A percentile compares a stretch with the other conserved stretches of the same genome.
Evolutionary conservation across 83 land plant species (phyloP).

Genomic region (Diphasiastrum complanatum): DNA sequence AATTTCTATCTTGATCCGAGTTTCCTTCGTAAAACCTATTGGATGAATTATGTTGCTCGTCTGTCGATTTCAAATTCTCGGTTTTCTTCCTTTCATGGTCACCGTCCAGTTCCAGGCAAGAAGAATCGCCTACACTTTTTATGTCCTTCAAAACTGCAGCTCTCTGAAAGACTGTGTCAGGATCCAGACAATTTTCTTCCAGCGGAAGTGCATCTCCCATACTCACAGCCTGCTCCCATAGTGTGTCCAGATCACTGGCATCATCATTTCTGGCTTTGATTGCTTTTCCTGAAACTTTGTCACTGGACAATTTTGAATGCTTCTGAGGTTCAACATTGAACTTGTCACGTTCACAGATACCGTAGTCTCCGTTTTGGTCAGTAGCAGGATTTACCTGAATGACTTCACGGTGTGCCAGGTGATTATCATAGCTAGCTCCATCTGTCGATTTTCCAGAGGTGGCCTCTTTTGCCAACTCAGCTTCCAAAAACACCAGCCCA

Average conservation of each 20-base stretch:
- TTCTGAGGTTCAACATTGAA: neutral
- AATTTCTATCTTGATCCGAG: too few species aligned
- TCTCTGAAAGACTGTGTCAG: conserved; percentile 52
- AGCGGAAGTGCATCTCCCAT: conserved; percentile 48
- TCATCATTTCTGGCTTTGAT: neutral
- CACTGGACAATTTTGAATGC: neutral
- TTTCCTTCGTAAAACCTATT: too few species aligned
- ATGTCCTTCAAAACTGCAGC: too few species aligned
- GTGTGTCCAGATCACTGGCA: conserved; percentile 26
- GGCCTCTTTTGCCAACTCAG: neutral
- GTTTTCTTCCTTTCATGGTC: too few species aligned
- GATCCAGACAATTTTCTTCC: conserved; percentile 42
- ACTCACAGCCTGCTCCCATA: conserved; percentile 55
- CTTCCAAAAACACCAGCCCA: neutral
- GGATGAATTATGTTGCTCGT: too few species aligned
- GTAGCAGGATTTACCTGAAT: neutral
- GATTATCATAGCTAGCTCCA: neutral
- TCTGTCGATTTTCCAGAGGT: neutral
- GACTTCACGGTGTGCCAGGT: neutral
- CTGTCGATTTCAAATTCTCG: too few species aligned
- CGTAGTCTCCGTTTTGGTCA: neutral
- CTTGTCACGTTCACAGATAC: neutral
- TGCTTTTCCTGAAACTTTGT: neutral
- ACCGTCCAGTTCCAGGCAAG: too few species aligned
- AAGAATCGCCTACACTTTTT: too few species aligned